These are phyloP conservation scores for Trichophyton equinum DNA, from an alignment of 2,329 filamentous ascomycete species.

Conservation along the genomic window DNA sequence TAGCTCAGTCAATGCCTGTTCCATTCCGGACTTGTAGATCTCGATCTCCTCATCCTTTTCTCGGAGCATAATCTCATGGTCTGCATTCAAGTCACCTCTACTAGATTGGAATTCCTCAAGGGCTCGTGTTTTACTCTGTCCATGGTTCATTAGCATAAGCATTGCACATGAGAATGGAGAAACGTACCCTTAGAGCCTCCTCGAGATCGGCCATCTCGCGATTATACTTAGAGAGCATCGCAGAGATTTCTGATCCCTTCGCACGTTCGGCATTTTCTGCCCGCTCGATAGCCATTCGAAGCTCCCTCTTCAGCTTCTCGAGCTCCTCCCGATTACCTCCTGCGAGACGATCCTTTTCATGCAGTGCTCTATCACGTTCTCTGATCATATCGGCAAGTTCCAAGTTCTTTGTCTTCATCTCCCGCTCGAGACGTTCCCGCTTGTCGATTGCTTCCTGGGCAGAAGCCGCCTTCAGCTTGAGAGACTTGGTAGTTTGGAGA, in stretches of 20 bases:
- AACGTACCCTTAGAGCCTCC: slow-evolving; percentile 56
- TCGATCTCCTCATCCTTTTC: slow-evolving; percentile 98
- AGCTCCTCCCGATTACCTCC: slow-evolving; percentile 85
- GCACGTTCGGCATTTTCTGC: slow-evolving; percentile 83
- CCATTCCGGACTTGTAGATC: slow-evolving; percentile 96
- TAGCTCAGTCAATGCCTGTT: slow-evolving; percentile 83
- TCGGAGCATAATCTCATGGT: slow-evolving; percentile 70
- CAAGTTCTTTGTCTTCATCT: slow-evolving; percentile 99
- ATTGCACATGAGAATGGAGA: background rate
- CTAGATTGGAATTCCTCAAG: slow-evolving; percentile 73
- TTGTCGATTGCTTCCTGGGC: slow-evolving; percentile 93
- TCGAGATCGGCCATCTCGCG: slow-evolving; percentile 94
- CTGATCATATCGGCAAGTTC: slow-evolving; percentile 97
- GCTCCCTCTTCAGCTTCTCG: slow-evolving; percentile 86
- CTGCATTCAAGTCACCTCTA: slow-evolving; percentile 66
- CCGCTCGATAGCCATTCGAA: slow-evolving; percentile 80
- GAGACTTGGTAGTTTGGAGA: slow-evolving; percentile 87
- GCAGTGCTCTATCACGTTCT: slow-evolving; percentile 81
- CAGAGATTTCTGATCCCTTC: slow-evolving; percentile 90
- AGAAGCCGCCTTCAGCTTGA: slow-evolving; percentile 91
- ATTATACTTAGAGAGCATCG: slow-evolving; percentile 91
- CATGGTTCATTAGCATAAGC: slow-evolving; percentile 14
- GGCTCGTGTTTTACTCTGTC: slow-evolving; percentile 70
- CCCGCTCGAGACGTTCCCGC: slow-evolving; percentile 87
- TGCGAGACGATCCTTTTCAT: slow-evolving; percentile 78